Evolutionary conservation across 768 basidiomycete species (phyloP).

Genomic region (Pleurotus sapidus): DNA sequence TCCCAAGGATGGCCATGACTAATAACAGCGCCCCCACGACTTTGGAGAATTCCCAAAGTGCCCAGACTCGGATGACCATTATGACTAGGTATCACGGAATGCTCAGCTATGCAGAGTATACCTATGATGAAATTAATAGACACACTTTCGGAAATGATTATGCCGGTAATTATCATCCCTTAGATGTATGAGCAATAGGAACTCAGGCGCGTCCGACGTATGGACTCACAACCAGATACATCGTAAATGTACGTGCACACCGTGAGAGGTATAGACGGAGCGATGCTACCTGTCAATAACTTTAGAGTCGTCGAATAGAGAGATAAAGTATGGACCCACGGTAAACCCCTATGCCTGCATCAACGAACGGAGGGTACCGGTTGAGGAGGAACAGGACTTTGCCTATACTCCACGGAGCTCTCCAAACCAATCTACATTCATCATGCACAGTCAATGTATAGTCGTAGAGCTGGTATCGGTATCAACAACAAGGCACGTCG

Average conservation of each 20-base stretch:
- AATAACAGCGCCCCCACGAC: not conserved
- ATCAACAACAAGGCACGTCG: no score
- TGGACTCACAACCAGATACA: no score
- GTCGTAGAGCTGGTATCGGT: not conserved
- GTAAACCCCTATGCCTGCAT: not conserved
- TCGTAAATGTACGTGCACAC: no score
- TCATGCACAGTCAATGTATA: not conserved
- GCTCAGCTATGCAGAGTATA: no score
- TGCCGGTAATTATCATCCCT: no score
- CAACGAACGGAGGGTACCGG: not conserved
- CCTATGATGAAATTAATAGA: no score
- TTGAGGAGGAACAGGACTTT: slow-evolving; percentile 7
- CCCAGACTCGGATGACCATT: not conserved
- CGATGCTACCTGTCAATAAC: no score
- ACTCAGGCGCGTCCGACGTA: no score
- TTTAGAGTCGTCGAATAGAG: no score
- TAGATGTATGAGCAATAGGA: no score
- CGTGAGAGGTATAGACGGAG: no score
- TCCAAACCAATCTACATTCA: slow-evolving; percentile 3
- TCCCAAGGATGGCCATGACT: not conserved
- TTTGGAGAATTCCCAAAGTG: not conserved
- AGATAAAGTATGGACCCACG: not conserved
- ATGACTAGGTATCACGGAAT: not conserved
- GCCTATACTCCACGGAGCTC: not conserved
- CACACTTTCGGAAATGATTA: no score